phyloP scores from a whole-genome alignment of 495 filamentous ascomycete species.

The Tuber brumale region DNA sequence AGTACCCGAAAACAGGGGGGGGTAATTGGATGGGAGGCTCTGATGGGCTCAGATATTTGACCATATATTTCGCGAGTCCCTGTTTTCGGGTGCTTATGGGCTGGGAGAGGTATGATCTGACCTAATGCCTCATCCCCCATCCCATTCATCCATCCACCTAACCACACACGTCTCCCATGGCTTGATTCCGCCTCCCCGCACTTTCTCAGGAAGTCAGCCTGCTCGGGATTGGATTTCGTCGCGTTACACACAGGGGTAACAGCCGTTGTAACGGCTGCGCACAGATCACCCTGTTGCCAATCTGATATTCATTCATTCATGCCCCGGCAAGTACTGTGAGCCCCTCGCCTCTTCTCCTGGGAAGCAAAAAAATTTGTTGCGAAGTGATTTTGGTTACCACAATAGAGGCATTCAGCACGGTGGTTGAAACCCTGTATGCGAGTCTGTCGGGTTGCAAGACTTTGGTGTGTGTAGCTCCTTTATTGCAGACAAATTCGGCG shows the following conservation, averaged over 20 bases:
- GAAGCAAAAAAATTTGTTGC: background rate
- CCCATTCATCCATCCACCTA: slow-evolving; percentile 1
- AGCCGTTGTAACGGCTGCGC: background rate
- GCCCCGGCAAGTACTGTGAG: background rate
- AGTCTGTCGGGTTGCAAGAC: too few species aligned
- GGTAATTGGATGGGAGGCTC: too few species aligned
- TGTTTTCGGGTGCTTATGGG: too few species aligned
- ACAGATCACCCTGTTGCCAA: background rate
- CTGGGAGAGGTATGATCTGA: background rate
- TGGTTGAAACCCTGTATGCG: too few species aligned
- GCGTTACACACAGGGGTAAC: background rate
- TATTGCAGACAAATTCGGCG: too few species aligned
- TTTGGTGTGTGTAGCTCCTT: too few species aligned
- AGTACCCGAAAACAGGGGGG: too few species aligned
- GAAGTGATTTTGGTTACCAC: too few species aligned
- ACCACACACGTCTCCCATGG: background rate
- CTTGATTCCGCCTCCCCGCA: background rate
- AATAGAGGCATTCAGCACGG: too few species aligned
- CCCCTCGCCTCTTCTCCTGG: background rate
- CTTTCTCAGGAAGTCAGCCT: background rate
- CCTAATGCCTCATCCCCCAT: background rate
- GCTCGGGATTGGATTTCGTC: background rate
- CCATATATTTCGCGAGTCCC: too few species aligned
- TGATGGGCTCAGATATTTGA: too few species aligned
- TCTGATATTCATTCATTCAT: background rate